Evolutionary conservation across 2,329 filamentous ascomycete species (phyloP).

Genomic region (Dactylellina sp.): DNA sequence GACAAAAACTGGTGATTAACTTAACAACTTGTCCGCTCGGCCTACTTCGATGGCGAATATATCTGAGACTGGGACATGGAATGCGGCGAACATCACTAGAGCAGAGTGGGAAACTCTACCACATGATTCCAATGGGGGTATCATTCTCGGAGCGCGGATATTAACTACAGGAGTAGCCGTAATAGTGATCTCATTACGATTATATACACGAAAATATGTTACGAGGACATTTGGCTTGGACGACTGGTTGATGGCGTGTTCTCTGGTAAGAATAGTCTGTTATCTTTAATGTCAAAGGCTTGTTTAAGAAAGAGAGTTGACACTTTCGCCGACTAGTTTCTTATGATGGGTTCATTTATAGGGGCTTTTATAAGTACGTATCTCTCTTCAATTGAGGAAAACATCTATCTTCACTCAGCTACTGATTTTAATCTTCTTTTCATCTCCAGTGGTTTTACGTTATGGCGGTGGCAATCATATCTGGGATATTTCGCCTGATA

Average conservation of each 20-base stretch:
- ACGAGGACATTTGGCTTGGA: conserved; percentile 58
- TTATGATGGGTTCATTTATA: conserved; percentile 9
- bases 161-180: conserved; percentile 37
- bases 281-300: background rate
- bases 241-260: conserved; percentile 60
- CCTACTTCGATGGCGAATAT: background rate
- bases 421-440: background rate
- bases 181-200: conserved; percentile 46
- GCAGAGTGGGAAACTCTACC: conserved; percentile 29
- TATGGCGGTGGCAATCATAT: conserved; percentile 31
- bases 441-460: background rate
- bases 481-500: conserved; percentile 28
- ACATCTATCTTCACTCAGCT: conserved; percentile 14
- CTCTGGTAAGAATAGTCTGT: conserved; percentile 51
- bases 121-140: conserved; percentile 29
- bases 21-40: no score
- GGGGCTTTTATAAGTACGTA: conserved; percentile 18
- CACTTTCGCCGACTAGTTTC: conserved; percentile 1
- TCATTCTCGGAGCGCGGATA: conserved; percentile 19
- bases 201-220: conserved; percentile 58
- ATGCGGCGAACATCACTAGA: conserved; percentile 17
- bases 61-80: conserved; percentile 22
- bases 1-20: no score
- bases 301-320: no score
- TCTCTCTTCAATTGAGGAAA: conserved; percentile 28